These are phyloP conservation scores for Colletotrichum sp. DNA, from an alignment of 2,329 filamentous ascomycete species.

Conservation along the genomic window DNA sequence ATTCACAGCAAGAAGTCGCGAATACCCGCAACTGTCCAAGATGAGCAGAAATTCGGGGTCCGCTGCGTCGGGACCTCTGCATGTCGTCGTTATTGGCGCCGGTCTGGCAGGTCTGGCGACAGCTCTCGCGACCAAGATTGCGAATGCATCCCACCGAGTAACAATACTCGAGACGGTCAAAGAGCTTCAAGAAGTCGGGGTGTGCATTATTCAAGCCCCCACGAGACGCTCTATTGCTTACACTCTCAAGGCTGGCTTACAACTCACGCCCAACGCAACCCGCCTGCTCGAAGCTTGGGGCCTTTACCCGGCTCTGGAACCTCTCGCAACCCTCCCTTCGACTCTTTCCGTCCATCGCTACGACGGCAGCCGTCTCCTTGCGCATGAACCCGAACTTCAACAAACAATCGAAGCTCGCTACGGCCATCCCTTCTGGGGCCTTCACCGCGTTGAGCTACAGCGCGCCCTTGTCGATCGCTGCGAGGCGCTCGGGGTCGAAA, in stretches of 20 bases:
- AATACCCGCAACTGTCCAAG: neutral
- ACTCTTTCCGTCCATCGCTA: constrained; percentile 22
- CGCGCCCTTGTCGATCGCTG: constrained; percentile 43
- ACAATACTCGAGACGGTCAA: constrained; percentile 23
- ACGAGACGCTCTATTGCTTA: neutral
- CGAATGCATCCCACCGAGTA: constrained; percentile 17
- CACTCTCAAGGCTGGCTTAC: constrained; percentile 18
- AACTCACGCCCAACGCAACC: constrained; percentile 22
- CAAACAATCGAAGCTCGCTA: constrained; percentile 7
- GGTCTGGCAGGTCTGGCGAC: constrained; percentile 15
- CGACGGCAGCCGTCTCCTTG: constrained; percentile 21
- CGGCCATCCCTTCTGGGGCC: constrained; percentile 44
- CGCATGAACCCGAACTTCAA: constrained; percentile 15
- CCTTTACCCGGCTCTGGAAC: constrained; percentile 5
- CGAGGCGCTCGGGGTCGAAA: constrained; percentile 38
- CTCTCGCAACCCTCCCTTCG: constrained; percentile 15
- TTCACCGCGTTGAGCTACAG: constrained; percentile 56
- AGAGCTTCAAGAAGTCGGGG: constrained; percentile 23
- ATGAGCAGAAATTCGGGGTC: neutral
- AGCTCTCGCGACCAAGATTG: constrained; percentile 13
- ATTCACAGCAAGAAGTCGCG: neutral
- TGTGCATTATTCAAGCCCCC: neutral
- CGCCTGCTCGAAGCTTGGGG: constrained; percentile 19
- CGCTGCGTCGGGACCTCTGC: neutral
- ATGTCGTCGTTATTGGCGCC: constrained; percentile 17